Evolutionary conservation across 73 alveolate genomes (phyloP).

Genomic region (Effrenium voratum): DNA sequence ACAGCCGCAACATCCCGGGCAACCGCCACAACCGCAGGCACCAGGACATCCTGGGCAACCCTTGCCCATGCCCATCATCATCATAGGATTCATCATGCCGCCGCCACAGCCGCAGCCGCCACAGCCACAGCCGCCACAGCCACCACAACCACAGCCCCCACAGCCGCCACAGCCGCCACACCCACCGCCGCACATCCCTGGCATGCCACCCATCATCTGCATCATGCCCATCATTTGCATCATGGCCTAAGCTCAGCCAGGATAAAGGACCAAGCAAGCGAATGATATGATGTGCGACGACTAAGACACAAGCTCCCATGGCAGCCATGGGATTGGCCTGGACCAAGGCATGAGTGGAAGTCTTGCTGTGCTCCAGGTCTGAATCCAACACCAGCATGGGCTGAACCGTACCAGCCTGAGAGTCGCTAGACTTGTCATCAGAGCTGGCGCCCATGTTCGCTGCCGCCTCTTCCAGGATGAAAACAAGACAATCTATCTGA

Average conservation of each 20-base stretch:
- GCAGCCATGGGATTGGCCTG: conserved; percentile 92
- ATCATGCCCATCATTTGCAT: conserved; percentile 94
- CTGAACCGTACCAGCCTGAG: conserved; percentile 6
- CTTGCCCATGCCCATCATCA: conserved; percentile 28
- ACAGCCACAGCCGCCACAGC: conserved; percentile 4
- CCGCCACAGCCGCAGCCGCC: conserved; percentile 60
- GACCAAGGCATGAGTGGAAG: not conserved
- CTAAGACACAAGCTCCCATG: conserved; percentile 54
- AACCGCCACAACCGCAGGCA: conserved; percentile 57
- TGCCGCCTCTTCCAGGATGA: conserved; percentile 32
- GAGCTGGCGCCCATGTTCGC: conserved; percentile 68
- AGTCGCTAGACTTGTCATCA: conserved; percentile 52
- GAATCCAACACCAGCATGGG: not conserved
- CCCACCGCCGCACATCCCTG: conserved; percentile 69
- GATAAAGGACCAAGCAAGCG: not conserved
- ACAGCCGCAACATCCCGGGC: conserved; percentile 29
- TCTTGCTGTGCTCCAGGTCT: not conserved
- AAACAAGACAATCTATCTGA: not conserved
- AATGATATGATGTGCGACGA: not conserved
- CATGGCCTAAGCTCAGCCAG: conserved; percentile 60
- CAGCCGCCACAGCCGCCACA: conserved; percentile 22
- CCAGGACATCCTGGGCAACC: conserved; percentile 15
- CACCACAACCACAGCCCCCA: not conserved
- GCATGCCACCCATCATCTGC: conserved; percentile 94
- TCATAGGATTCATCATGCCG: conserved; percentile 32